Evolutionary conservation across 1,284 basidiomycete species (phyloP).

Genomic region (Ceratobasidium sp.): DNA sequence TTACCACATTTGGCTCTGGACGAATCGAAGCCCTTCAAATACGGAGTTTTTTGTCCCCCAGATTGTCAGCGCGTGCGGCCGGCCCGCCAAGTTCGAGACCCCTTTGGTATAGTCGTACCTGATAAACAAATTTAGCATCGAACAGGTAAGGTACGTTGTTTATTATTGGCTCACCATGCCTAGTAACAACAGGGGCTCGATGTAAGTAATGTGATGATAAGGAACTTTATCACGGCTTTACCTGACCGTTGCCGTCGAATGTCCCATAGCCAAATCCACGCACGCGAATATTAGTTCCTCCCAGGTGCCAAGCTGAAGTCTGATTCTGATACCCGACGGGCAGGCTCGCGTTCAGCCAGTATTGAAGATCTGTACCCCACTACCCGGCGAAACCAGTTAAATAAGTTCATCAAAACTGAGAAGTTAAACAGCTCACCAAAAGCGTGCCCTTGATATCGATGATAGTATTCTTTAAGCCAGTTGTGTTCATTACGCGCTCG

Average conservation of each 20-base stretch:
- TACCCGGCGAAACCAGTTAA: background rate
- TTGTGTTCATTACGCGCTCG: constrained; percentile 45
- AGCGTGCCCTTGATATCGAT: constrained; percentile 43
- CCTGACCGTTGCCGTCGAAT: constrained; percentile 56
- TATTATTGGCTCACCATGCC: too few relatives aligned
- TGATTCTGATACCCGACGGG: constrained; percentile 55
- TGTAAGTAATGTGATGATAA: constrained; percentile 57
- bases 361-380: constrained; percentile 50
- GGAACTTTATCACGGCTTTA: constrained; percentile 56
- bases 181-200: constrained; percentile 53
- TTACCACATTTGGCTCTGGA: constrained; percentile 58
- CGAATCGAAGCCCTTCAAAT: constrained; percentile 56
- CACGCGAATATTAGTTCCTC: constrained; percentile 53
- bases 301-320: constrained; percentile 53
- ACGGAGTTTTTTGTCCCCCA: constrained; percentile 55
- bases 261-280: constrained; percentile 54
- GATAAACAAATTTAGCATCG: background rate
- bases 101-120: constrained; percentile 58
- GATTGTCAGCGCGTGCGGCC: constrained; percentile 56
- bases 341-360: constrained; percentile 53
- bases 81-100: constrained; percentile 56
- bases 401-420: background rate
- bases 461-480: constrained; percentile 21
- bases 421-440: constrained; percentile 10
- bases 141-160: too few relatives aligned